A percentile compares a stretch with the other conserved stretches of the same genome.
These are phyloP conservation scores for Sphagnurus paluster DNA, from an alignment of 1,284 basidiomycete genomes.

Conservation along the genomic window DNA sequence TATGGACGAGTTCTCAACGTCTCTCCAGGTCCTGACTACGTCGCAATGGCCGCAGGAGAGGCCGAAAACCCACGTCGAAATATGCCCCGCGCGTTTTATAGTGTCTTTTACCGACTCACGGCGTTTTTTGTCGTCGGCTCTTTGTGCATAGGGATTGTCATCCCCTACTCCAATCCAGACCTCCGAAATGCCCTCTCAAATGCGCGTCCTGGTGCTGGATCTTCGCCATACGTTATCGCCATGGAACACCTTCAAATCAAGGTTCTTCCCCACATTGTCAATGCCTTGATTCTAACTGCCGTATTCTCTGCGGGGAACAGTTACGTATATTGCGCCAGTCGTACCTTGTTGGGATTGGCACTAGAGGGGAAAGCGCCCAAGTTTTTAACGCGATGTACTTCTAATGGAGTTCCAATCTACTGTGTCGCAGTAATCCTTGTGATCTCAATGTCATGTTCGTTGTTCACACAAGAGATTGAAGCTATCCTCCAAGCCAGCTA, in stretches of 20 bases:
- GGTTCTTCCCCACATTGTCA: conserved; percentile 65
- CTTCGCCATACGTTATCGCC: conserved; percentile 75
- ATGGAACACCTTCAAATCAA: conserved; percentile 62
- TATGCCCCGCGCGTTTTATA: conserved; percentile 42
- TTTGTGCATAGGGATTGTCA: conserved; percentile 63
- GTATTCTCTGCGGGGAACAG: conserved; percentile 80
- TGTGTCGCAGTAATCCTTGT: conserved; percentile 39
- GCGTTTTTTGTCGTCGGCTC: conserved; percentile 55
- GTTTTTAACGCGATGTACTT: conserved; percentile 55
- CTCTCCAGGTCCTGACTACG: conserved; percentile 43
- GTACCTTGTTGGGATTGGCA: conserved; percentile 74
- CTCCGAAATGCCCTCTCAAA: conserved; percentile 46
- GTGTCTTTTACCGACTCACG: conserved; percentile 48
- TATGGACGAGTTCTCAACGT: background rate
- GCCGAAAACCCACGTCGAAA: conserved; percentile 39
- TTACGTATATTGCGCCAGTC: conserved; percentile 74
- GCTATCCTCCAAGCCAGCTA: background rate
- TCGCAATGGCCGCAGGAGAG: conserved; percentile 50
- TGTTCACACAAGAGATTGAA: conserved; percentile 1
- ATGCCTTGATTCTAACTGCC: conserved; percentile 62
- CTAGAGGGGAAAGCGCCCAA: conserved; percentile 62
- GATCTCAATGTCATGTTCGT: conserved; percentile 42
- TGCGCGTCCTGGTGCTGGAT: conserved; percentile 54
- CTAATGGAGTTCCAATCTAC: conserved; percentile 63
- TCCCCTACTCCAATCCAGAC: conserved; percentile 61